Evolutionary conservation across 2,329 filamentous ascomycete genomes (phyloP), one percentile per base, ranked within the genome.

Genomic region (Fusarium mexicanum): DNA sequence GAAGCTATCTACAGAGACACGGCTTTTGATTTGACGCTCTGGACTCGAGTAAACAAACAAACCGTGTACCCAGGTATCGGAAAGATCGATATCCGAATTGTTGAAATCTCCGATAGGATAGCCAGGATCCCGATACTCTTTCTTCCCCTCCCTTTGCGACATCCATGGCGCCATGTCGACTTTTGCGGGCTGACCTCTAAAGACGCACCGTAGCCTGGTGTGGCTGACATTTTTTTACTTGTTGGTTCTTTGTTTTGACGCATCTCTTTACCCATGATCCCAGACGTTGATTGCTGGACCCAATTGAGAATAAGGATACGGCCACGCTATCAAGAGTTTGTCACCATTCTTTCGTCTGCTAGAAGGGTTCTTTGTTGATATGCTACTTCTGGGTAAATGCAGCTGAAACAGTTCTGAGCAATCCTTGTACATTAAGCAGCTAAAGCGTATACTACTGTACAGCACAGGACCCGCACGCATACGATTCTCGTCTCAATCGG

Each of bases 31-130:
- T 70, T 64, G 62, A 64, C 38, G 16, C 29, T 41, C 22, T 24
- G 16, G 24, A 37, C 31, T 48, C 44, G 29, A 74, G 62, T 64
- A 74, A 74, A 73, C 46, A 74, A 74, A 74, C 72, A 72, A 72
- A 61, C 46, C 31, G 38, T 63, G 55, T 57, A 17, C 33, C 33
- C 8, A 35, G 33, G 33, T 35, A 73, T 63, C 70, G 59, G 71
- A 73, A 75, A 69, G 58, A 64, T 76, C 51, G 61, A 68, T 73
- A 74, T 69, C 74, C 69, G 72, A 67, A 55, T 40, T 57, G 40
- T 44, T 58, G 64, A 74, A 74, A 65, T 74, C 66, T 71, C 76
- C 72, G 76, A 78, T 76, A 76, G 68, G 72, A 50, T 48, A 29
- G 18, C n/a, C 24, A 33, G 50, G 44, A 50, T 64, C 20, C n/a